A percentile compares a stretch with the other conserved stretches of the same genome.
Conservation (phyloP, 169 alveolate genomes). For the Plasmodium cynomolgi region DNA sequence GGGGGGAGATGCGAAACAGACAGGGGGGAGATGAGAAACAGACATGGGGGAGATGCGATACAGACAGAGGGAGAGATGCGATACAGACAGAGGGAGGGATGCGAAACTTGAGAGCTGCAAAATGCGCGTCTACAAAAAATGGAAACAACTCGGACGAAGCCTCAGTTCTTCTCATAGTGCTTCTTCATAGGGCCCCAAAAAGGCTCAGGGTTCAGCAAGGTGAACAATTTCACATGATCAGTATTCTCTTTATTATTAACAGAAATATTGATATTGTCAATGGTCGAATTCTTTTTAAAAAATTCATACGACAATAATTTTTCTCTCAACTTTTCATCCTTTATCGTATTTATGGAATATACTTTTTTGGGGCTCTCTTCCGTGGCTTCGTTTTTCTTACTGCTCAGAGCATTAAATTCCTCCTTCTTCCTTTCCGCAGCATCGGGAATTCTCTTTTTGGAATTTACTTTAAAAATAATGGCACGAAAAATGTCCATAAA, state of each 20-base stretch:
- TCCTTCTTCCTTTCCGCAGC: neutral
- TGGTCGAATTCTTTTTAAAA: conserved; percentile 56
- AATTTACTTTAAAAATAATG: conserved; percentile 64
- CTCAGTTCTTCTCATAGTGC: conserved; percentile 47
- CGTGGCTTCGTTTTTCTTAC: neutral
- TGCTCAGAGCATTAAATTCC: neutral
- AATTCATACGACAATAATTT: conserved; percentile 61
- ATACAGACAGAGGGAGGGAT: neutral
- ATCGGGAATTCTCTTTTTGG: conserved; percentile 17
- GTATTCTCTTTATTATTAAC: conserved; percentile 4
- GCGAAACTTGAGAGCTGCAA: neutral
- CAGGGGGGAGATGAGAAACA: too few species aligned
- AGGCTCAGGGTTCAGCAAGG: conserved; percentile 71
- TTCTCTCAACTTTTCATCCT: conserved; percentile 53
- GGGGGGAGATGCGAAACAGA: neutral
- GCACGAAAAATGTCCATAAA: conserved; percentile 91
- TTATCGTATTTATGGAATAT: conserved; percentile 67
- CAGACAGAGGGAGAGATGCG: neutral
- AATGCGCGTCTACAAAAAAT: neutral
- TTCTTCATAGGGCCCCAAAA: conserved; percentile 75
- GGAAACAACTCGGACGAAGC: neutral
- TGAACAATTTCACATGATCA: conserved; percentile 24
- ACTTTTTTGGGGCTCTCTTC: neutral
- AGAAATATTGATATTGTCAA: conserved; percentile 54
- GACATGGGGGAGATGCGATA: too few species aligned